phyloP scores from a whole-genome alignment of 2,329 filamentous ascomycete genomes.

The Microdochium bolleyi region DNA sequence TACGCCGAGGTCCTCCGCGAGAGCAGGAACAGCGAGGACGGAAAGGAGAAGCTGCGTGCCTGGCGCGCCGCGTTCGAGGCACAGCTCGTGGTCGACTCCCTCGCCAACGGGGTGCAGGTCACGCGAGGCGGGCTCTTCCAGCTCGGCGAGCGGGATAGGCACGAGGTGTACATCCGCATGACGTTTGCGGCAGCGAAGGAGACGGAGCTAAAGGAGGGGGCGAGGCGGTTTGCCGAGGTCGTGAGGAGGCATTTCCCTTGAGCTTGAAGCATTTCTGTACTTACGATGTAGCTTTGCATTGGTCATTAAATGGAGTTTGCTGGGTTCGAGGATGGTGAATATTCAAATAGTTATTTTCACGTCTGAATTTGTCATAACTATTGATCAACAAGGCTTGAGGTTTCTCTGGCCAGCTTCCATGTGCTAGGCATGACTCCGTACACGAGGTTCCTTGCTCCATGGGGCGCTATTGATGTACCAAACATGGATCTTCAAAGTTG shows the following conservation, averaged over 20 bases:
- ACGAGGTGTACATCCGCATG: background rate
- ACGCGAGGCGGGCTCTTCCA: background rate
- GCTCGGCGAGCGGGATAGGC: background rate
- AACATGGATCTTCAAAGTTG: too few species aligned
- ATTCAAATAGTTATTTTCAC: too few species aligned
- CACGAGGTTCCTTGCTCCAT: too few species aligned
- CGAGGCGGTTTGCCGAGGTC: background rate
- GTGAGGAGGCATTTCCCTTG: background rate
- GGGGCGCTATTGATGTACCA: too few species aligned
- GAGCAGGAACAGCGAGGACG: background rate
- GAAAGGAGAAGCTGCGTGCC: background rate
- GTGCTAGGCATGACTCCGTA: too few species aligned
- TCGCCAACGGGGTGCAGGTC: background rate
- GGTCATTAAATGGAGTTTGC: too few species aligned
- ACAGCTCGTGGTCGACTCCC: background rate
- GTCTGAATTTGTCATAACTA: too few species aligned
- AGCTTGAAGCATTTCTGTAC: background rate
- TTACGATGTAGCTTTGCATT: too few species aligned
- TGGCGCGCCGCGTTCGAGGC: background rate
- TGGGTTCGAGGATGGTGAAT: too few species aligned
- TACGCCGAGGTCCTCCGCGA: background rate
- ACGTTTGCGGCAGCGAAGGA: background rate
- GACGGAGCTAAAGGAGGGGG: background rate
- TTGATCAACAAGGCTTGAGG: too few species aligned
- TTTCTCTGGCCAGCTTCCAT: too few species aligned